phyloP scores from a whole-genome alignment of 257 asterid species.

The Solanum paucissectum region DNA sequence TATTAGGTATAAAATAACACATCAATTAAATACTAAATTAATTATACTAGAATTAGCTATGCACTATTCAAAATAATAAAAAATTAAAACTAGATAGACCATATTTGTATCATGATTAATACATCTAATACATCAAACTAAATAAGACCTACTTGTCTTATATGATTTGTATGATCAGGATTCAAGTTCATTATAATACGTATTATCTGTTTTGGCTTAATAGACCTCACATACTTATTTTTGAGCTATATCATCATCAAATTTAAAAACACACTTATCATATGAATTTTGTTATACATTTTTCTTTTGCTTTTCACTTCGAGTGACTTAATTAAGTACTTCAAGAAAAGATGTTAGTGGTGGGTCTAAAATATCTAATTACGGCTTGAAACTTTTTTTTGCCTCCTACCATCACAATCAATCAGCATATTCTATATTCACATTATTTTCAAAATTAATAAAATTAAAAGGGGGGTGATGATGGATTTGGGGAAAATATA shows the following conservation, averaged over 20 bases:
- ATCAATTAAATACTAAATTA: neutral
- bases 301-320: neutral
- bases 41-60: neutral
- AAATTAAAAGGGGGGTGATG: neutral
- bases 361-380: neutral
- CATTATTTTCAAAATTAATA: neutral
- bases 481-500: neutral
- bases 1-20: neutral
- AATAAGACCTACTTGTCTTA: neutral
- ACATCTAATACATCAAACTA: neutral
- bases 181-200: neutral
- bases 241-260: neutral
- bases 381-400: neutral
- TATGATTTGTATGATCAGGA: neutral
- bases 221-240: neutral
- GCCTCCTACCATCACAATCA: neutral
- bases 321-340: neutral
- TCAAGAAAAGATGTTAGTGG: neutral
- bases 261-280: too few species aligned
- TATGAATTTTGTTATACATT: neutral
- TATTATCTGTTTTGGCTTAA: neutral
- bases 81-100: neutral
- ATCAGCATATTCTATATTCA: neutral
- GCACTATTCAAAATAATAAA: neutral
- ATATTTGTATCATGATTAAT: neutral